These are phyloP conservation scores for Aspergillus fischeri DNA, from an alignment of 2,329 filamentous ascomycete genomes.

Conservation along the genomic window DNA sequence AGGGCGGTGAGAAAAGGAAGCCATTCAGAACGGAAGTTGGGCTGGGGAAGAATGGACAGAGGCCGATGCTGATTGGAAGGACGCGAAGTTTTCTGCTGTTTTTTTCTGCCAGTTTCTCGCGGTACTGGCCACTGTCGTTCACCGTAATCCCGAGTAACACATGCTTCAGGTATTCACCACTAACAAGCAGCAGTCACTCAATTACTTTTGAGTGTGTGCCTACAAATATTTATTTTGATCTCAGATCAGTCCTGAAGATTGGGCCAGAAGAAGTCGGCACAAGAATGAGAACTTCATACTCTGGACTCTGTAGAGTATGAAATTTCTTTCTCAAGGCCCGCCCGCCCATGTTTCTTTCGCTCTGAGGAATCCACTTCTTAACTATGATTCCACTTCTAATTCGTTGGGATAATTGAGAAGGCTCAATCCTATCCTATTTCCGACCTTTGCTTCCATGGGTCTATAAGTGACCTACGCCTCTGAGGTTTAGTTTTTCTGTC, in stretches of 20 bases:
- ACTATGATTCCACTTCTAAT: not conserved
- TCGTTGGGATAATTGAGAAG: not conserved
- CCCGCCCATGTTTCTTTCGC: not conserved
- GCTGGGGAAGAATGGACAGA: not conserved
- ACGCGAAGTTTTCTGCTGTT: conserved; percentile 3
- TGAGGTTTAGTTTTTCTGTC: not conserved
- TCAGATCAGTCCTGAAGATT: not conserved
- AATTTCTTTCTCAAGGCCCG: not conserved
- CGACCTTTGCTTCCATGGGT: too few species aligned
- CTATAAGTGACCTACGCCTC: not conserved
- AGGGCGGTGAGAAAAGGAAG: not conserved
- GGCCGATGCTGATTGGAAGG: conserved; percentile 6
- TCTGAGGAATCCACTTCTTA: not conserved
- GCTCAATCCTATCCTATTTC: not conserved
- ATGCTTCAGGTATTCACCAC: too few species aligned
- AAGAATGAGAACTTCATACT: not conserved
- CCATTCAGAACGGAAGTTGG: not conserved
- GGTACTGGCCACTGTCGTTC: not conserved
- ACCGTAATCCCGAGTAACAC: not conserved
- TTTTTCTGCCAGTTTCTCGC: conserved; percentile 8
- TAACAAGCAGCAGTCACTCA: too few species aligned
- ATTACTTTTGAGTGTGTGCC: too few species aligned
- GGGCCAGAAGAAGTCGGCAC: not conserved
- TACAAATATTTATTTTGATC: not conserved
- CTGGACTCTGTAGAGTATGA: not conserved